A percentile compares a stretch with the other conserved stretches of the same genome.
Evolutionary conservation across 176 grass and related monocot species (phyloP).

Genomic region (Eleusine coracana): DNA sequence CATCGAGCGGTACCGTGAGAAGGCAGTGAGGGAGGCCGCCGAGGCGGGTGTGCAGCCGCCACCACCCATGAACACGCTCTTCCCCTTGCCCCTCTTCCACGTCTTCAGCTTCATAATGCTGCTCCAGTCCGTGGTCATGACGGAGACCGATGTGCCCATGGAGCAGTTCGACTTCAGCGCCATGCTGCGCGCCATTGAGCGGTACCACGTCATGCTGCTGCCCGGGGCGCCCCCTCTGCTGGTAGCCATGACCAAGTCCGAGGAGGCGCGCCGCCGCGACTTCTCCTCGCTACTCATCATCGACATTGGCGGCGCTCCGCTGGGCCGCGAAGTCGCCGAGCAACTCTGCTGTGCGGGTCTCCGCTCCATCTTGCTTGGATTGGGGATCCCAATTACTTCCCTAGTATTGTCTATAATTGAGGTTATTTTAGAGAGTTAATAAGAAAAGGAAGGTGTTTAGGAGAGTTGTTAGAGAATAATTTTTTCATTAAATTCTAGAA

Average conservation of each 20-base stretch:
- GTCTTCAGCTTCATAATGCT: constrained; percentile 73
- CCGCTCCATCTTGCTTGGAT: too few species aligned
- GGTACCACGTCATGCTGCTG: constrained; percentile 60
- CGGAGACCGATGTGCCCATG: constrained; percentile 80
- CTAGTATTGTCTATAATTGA: too few species aligned
- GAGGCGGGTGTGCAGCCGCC: constrained; percentile 42
- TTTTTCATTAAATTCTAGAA: too few species aligned
- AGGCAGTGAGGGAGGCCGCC: constrained; percentile 11
- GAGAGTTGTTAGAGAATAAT: too few species aligned
- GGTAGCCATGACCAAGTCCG: constrained; percentile 71
- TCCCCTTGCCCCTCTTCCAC: constrained; percentile 79
- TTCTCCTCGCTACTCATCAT: constrained; percentile 65
- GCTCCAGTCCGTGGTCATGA: constrained; percentile 57
- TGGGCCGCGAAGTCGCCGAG: constrained; percentile 67
- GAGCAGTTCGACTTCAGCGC: constrained; percentile 62
- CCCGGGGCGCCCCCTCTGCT: constrained; percentile 69
- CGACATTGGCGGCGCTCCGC: constrained; percentile 68
- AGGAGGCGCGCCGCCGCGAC: constrained; percentile 59
- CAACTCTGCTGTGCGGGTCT: constrained; percentile 27
- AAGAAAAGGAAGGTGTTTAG: too few species aligned
- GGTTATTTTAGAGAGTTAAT: too few species aligned
- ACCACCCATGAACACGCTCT: constrained; percentile 40
- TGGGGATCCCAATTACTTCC: too few species aligned
- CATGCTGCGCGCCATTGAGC: constrained; percentile 62
- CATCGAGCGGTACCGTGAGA: constrained; percentile 54